Base-by-base conservation (phyloP, 140 eudicot species). In the Artemisia princeps region DNA sequence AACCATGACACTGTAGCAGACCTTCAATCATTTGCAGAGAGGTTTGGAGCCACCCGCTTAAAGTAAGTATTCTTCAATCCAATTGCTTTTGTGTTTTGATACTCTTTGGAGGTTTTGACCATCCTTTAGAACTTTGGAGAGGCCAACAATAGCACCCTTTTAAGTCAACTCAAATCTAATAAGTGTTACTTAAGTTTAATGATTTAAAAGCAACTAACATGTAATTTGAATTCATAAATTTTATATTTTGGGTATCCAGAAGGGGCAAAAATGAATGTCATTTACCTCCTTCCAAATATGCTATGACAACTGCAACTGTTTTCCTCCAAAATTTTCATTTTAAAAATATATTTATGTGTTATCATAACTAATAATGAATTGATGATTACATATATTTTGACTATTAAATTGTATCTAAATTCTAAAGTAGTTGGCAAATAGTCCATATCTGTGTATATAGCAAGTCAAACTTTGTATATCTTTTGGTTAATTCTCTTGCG, bases 1-100 rank as follows among this genome's bases (percentile, higher is more conserved):
- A 58, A 67, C 74, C 74, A 12, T 30, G 62, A 60, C 6, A 16
- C 74, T 2, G 69, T 74, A 13, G 56, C 84, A 16, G 94, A 86
- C 73, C 92, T 89, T 75, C 86, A 74, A 72, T 77, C 73, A 72
- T 86, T 89, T 86, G 86, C 95, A 10, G 83, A 86, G 70, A 80
- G 75, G 59, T 89, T 89, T 74, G 92, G 95, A 53, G 89, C 95
- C 63, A 79, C 73, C 65, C 92, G 95, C 64, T 77, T 89, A 8
- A 80, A 85, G 97, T 84, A 80, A 79, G 84, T 61, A 37, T 33
- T 69, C 68, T 33, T 48, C 15, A 0, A 48, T 48, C 53, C 53
- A 10, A 48, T 48, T 13, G 15, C 53, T 48, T 48, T 37, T 37
- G 44, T 37, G 10, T 37, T 6, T 37, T 37, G 44, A 37, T 37